These are phyloP conservation scores for Tilletia horrida DNA, from an alignment of 1,284 basidiomycete genomes.

Conservation along the genomic window DNA sequence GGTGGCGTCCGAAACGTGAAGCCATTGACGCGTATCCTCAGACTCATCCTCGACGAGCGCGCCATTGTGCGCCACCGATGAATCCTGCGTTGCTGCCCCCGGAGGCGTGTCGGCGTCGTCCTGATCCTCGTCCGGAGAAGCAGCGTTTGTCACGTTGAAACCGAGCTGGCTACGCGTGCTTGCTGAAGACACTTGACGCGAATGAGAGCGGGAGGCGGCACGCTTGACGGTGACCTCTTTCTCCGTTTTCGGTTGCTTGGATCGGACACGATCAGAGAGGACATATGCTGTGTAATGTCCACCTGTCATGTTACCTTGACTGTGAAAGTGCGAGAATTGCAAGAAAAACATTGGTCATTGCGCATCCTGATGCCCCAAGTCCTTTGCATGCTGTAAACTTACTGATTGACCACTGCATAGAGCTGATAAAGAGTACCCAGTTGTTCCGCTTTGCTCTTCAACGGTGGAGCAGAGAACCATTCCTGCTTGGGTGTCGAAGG, in stretches of 20 bases:
- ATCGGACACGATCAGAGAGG: constrained; percentile 29
- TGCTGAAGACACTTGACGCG: neutral
- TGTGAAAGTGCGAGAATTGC: constrained; percentile 11
- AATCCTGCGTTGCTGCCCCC: neutral
- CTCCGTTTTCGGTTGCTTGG: neutral
- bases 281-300: constrained; percentile 50
- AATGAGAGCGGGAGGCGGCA: neutral
- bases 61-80: neutral
- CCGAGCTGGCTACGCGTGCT: neutral
- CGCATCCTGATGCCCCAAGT: too few relatives aligned
- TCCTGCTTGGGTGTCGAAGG: neutral
- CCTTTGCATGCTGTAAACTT: neutral
- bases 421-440: constrained; percentile 41
- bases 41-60: constrained; percentile 17
- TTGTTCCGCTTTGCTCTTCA: neutral
- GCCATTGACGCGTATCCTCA: constrained; percentile 68
- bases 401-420: constrained; percentile 76
- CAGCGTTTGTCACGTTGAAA: too few relatives aligned
- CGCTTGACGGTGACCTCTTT: constrained; percentile 1
- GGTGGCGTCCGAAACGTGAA: constrained; percentile 75
- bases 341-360: too few relatives aligned
- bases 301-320: constrained; percentile 37
- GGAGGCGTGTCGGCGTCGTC: neutral
- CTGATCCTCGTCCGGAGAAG: neutral
- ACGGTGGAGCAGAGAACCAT: neutral